Percentiles rank a stretch among this genome's conserved stretches.
Conservation (phyloP, 192 early-diverging fungal species). For the Geranomyces michiganensis region DNA sequence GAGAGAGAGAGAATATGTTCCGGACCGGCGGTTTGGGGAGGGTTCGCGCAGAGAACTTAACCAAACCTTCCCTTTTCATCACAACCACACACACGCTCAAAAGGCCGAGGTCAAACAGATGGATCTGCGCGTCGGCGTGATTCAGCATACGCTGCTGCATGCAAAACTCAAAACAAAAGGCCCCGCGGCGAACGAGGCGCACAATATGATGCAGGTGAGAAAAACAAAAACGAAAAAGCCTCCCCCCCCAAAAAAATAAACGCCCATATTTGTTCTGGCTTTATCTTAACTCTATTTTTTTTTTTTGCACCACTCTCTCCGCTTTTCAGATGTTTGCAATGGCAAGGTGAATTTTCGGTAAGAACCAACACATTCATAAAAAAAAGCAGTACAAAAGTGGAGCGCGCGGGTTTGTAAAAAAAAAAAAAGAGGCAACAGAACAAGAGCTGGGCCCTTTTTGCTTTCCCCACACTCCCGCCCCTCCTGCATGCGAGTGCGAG, state of each 20-base stretch:
- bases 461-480: too few species aligned
- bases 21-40: not conserved
- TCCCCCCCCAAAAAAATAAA: not conserved
- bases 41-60: not conserved
- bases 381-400: too few species aligned
- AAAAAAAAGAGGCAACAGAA: too few species aligned
- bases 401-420: too few species aligned
- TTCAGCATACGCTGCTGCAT: conserved; percentile 58
- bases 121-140: conserved; percentile 62
- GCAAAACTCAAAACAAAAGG: conserved; percentile 40
- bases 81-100: not conserved
- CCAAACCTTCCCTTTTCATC: not conserved
- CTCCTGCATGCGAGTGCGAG: too few species aligned
- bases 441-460: too few species aligned
- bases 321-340: conserved; percentile 9
- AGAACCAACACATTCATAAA: too few species aligned
- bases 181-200: not conserved
- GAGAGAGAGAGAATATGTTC: not conserved
- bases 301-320: not conserved
- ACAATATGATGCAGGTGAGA: conserved; percentile 32
- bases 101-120: conserved; percentile 64
- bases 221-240: not conserved
- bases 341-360: too few species aligned
- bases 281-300: not conserved
- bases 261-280: not conserved